Percentiles rank a stretch among this genome's conserved stretches.
Evolutionary conservation across 2,329 filamentous ascomycete species (phyloP).

Genomic region (Colletotrichum coccodes): DNA sequence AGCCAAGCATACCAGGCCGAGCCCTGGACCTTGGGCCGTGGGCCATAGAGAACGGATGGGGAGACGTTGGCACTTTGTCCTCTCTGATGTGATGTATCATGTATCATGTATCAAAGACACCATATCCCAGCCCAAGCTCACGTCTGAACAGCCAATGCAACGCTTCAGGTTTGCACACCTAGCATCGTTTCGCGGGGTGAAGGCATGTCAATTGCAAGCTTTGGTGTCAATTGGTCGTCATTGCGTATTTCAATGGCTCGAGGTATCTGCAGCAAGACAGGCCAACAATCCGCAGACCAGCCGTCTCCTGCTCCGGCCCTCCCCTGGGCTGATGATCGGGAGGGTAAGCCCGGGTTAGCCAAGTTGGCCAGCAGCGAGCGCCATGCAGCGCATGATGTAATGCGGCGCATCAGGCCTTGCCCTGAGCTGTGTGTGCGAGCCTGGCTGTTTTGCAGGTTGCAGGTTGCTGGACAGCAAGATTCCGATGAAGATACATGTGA

Average conservation of each 20-base stretch:
- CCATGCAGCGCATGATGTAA: slow-evolving; percentile 29
- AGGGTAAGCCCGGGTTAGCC: neutral
- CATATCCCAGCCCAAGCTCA: slow-evolving; percentile 21
- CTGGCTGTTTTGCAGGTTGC: neutral
- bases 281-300: neutral
- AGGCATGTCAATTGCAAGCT: neutral
- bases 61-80: slow-evolving; percentile 1
- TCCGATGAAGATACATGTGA: neutral
- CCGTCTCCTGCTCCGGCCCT: slow-evolving; percentile 16
- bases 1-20: neutral
- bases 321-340: slow-evolving; percentile 13
- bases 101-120: neutral
- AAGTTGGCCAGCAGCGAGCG: slow-evolving; percentile 12
- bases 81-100: too few species aligned
- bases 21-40: neutral
- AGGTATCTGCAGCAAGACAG: neutral
- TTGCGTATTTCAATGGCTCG: neutral
- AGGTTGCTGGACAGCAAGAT: neutral
- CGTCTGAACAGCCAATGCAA: slow-evolving; percentile 22
- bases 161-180: neutral
- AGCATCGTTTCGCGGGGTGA: neutral
- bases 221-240: neutral
- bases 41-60: neutral
- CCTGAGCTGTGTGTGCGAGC: neutral
- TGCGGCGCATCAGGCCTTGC: slow-evolving; percentile 24